Evolutionary conservation across 2,329 filamentous ascomycete genomes (phyloP).

Genomic region (Trichoderma citrinoviride): DNA sequence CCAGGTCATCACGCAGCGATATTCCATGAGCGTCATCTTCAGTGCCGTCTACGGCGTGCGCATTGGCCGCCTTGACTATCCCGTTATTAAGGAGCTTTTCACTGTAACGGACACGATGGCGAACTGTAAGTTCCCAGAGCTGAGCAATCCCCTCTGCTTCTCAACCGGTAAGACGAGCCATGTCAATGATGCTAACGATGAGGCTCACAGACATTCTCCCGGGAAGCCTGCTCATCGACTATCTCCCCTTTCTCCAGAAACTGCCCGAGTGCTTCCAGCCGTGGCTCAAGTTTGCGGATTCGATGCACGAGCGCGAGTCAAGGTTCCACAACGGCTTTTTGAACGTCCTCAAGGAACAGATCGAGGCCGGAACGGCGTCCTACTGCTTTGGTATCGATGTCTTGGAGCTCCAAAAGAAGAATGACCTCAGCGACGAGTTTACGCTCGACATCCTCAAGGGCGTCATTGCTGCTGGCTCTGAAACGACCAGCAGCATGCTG

Average conservation of each 20-base stretch:
- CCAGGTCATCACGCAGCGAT: slow-evolving; percentile 6
- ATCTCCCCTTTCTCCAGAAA: slow-evolving; percentile 18
- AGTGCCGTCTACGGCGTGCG: slow-evolving; percentile 18
- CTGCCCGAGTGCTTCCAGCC: slow-evolving; percentile 18
- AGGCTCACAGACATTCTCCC: slow-evolving; percentile 2
- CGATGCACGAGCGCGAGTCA: background rate
- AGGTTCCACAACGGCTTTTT: background rate
- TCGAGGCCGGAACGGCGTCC: background rate
- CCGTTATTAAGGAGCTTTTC: background rate
- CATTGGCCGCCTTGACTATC: background rate
- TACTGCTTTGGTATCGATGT: slow-evolving; percentile 10
- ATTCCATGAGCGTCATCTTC: slow-evolving; percentile 21
- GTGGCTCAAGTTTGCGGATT: slow-evolving; percentile 9
- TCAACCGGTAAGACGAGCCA: too few relatives aligned
- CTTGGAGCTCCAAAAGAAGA: background rate
- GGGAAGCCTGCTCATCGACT: slow-evolving; percentile 17
- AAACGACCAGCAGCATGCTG: slow-evolving; percentile 19
- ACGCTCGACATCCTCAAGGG: background rate
- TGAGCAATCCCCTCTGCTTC: background rate
- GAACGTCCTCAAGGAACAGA: background rate
- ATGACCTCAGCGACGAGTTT: background rate
- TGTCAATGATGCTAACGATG: background rate
- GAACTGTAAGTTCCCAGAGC: background rate
- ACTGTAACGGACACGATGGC: background rate
- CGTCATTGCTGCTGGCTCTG: slow-evolving; percentile 5